Evolutionary conservation across 2,329 filamentous ascomycete species (phyloP).

Genomic region (Fusarium devonianum): DNA sequence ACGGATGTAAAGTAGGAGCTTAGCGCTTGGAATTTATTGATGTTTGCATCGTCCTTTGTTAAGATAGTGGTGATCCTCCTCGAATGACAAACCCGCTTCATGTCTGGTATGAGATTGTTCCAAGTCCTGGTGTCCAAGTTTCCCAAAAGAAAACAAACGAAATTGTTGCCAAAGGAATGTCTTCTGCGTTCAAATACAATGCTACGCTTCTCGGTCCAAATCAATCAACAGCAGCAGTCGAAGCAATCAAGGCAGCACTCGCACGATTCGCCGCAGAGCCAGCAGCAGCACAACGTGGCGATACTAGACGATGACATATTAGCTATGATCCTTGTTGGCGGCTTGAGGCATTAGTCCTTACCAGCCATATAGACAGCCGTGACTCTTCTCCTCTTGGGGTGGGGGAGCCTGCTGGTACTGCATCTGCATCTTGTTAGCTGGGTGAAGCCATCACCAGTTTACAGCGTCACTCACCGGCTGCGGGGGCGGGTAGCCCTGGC

Average conservation of each 20-base stretch:
- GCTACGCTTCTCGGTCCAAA: neutral
- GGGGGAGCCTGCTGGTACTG: conserved; percentile 45
- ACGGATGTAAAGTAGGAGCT: no score
- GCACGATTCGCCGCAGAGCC: conserved; percentile 54
- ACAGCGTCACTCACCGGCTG: conserved; percentile 34
- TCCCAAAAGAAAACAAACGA: neutral
- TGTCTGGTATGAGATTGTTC: no score
- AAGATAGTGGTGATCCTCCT: no score
- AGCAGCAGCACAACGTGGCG: conserved; percentile 54
- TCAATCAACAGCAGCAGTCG: conserved; percentile 49
- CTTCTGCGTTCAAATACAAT: conserved; percentile 9
- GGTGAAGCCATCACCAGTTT: neutral
- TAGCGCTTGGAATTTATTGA: no score
- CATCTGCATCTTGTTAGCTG: conserved; percentile 40
- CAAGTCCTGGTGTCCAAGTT: neutral
- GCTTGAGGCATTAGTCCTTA: conserved; percentile 18
- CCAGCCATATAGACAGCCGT: conserved; percentile 52
- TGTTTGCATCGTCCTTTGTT: no score
- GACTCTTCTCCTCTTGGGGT: conserved; percentile 49
- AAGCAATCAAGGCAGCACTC: conserved; percentile 53
- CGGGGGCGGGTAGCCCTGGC: conserved; percentile 31
- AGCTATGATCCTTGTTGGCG: neutral
- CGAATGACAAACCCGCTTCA: no score
- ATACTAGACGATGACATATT: conserved; percentile 40
- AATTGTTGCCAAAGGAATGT: conserved; percentile 4